These are phyloP conservation scores for Suillus subaureus DNA, from an alignment of 768 basidiomycete genomes.

Conservation along the genomic window DNA sequence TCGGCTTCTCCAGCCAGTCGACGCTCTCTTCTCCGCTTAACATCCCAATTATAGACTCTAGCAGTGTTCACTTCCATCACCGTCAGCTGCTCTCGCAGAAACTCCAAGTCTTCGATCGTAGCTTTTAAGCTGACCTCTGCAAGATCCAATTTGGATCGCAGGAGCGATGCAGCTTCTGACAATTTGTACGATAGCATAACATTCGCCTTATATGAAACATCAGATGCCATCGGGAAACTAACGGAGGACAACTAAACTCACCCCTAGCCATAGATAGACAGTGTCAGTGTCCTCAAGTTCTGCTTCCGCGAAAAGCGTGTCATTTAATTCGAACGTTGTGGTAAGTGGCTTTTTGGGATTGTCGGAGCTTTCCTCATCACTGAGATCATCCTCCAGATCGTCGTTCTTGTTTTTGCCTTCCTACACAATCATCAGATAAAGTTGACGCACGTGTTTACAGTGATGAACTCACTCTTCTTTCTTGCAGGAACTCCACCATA, in stretches of 20 bases:
- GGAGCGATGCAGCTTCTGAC: constrained; percentile 70
- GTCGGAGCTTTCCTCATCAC: constrained; percentile 47
- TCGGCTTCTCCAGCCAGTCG: constrained; percentile 42
- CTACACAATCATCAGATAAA: constrained; percentile 35
- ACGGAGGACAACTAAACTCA: constrained; percentile 41
- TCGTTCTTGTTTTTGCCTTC: constrained; percentile 59
- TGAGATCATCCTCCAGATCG: constrained; percentile 56
- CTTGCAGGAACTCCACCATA: constrained; percentile 84
- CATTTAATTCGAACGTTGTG: constrained; percentile 94
- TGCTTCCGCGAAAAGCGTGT: constrained; percentile 93
- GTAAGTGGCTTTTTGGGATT: constrained; percentile 53
- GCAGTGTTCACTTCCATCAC: constrained; percentile 97
- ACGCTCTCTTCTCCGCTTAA: constrained; percentile 73
- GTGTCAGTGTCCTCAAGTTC: constrained; percentile 84
- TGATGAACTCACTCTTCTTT: constrained; percentile 57
- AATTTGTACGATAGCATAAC: constrained; percentile 96
- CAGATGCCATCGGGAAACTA: background rate
- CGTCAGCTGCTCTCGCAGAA: constrained; percentile 91
- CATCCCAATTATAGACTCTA: constrained; percentile 95
- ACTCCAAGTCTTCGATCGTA: constrained; percentile 88
- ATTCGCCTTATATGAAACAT: constrained; percentile 67
- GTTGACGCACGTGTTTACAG: background rate
- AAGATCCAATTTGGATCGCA: constrained; percentile 70
- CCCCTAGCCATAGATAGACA: constrained; percentile 95
- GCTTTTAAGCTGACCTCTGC: constrained; percentile 69